Evolutionary conservation across 2,329 filamentous ascomycete species (phyloP).

Genomic region (Colletotrichum costaricense): DNA sequence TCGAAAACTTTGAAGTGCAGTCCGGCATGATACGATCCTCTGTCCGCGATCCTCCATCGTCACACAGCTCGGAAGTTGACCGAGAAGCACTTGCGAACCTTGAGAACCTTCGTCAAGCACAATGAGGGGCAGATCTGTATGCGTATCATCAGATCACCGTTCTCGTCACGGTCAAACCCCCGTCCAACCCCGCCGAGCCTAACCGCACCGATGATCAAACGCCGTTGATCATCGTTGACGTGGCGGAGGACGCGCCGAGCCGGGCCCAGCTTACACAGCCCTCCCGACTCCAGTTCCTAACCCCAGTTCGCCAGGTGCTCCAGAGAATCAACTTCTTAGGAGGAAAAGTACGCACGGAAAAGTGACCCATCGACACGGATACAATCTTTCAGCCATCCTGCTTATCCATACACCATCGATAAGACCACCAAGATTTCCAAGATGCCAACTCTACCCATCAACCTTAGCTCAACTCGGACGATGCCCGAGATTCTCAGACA

Average conservation of each 20-base stretch:
- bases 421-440: background rate
- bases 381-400: background rate
- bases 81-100: background rate
- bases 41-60: background rate
- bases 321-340: no score
- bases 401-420: background rate
- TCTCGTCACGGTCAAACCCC: background rate
- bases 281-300: background rate
- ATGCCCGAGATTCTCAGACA: background rate
- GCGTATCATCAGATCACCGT: background rate
- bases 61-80: constrained; percentile 4
- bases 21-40: background rate
- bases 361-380: background rate
- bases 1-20: background rate
- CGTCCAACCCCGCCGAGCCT: background rate
- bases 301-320: background rate
- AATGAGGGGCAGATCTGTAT: background rate
- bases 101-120: background rate
- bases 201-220: background rate
- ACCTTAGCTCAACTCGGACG: background rate
- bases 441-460: background rate
- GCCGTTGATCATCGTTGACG: background rate
- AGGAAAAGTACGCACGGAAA: background rate
- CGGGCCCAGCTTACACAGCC: background rate
- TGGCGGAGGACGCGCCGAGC: constrained; percentile 1